Base-by-base conservation (phyloP, 768 basidiomycete species). In the Amanita inopinata region DNA sequence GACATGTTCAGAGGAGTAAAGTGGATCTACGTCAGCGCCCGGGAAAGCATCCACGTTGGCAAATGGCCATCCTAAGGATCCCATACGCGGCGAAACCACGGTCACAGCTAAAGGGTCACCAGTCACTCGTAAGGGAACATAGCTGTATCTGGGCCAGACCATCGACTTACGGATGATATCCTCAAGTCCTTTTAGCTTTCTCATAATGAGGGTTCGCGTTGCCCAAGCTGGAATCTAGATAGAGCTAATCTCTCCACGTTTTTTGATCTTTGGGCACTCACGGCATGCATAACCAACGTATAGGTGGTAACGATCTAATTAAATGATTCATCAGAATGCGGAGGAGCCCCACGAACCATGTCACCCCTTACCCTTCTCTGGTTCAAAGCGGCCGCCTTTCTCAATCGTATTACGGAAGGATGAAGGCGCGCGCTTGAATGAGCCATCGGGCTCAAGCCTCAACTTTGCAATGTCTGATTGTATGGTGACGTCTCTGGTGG, bases 131-230 rank as follows among this genome's bases (percentile, higher is more conserved):
- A n/a, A 19, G 22, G 20, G 33, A 30, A 3, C 7, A 19, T 11
- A 18, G 32, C 27, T 22, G 1, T 9, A n/a, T n/a, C n/a, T n/a
- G 8, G 25, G 28, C 2, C 25, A 14, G 18, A 8, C 22, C 18
- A 14, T 18, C 23, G 18, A 66, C 83, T 56, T 49, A 88, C 91
- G 67, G 46, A 99, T 76, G 47, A 87, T 64, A 18, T 82, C 71
- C 49, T 98, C 85, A 17, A 99, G 70, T 1, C 93, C 92, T 60
- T 99, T 99, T 53, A 98, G 72, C 61, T 90, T 80, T 50, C 93
- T 74, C 3, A 83, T 69, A 52, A 98, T 96, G 48, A 96, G 67
- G 3, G 92, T 76, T 50, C 94, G 74, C 18, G 90, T 89, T 0
- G 94, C 94, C 94, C 93, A 98, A 6, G 94, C 84, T 87, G 34